These are phyloP conservation scores for Talaromyces sp. DNA, from an alignment of 2,329 filamentous ascomycete genomes.

Conservation along the genomic window DNA sequence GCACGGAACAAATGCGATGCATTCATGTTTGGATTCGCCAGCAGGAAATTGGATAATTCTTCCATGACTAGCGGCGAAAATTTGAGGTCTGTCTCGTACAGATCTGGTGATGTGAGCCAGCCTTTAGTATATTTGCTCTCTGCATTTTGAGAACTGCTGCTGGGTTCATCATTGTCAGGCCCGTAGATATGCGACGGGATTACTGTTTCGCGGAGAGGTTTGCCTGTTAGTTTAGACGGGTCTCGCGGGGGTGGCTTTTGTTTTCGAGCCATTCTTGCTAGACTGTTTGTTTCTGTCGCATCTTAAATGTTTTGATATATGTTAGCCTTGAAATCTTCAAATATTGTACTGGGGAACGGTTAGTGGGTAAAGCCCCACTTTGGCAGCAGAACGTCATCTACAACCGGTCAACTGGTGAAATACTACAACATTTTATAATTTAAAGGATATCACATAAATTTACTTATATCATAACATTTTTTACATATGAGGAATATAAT, in stretches of 20 bases:
- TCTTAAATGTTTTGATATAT: neutral
- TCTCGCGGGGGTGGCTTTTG: constrained; percentile 12
- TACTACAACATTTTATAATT: too few species aligned
- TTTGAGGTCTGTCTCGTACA: constrained; percentile 19
- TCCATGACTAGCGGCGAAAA: constrained; percentile 28
- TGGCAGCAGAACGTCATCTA: too few species aligned
- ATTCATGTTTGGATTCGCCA: constrained; percentile 54
- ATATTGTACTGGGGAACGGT: neutral
- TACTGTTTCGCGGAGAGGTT: constrained; percentile 24
- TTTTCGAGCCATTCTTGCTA: neutral
- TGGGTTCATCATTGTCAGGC: neutral
- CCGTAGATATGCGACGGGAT: constrained; percentile 18
- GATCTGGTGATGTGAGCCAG: constrained; percentile 30
- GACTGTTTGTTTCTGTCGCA: neutral
- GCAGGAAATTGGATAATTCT: constrained; percentile 46
- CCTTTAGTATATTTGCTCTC: constrained; percentile 9
- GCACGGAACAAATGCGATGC: constrained; percentile 56
- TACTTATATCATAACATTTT: too few species aligned
- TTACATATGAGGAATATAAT: too few species aligned
- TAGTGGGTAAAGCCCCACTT: neutral
- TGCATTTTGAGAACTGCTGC: neutral
- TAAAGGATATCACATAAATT: too few species aligned
- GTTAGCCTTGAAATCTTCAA: neutral
- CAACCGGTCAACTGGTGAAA: too few species aligned
- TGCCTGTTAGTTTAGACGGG: constrained; percentile 19